A percentile compares a stretch with the other conserved stretches of the same genome.
Conservation (phyloP, 163 green algal species). For the Chlorella variabilis region DNA sequence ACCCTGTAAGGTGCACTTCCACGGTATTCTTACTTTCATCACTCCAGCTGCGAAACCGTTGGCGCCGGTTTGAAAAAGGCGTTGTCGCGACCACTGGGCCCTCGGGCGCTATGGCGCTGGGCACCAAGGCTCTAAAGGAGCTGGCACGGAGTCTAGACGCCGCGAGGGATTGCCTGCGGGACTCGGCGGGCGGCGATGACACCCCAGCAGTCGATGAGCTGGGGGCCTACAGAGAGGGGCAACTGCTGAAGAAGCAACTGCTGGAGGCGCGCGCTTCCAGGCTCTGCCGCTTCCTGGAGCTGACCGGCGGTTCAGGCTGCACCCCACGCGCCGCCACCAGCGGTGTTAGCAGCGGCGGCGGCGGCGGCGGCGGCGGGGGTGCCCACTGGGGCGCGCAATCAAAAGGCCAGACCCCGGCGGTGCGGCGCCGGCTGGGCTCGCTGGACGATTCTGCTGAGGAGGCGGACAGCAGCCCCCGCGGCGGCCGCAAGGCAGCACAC, state of each 20-base stretch:
- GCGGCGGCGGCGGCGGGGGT: too few relatives aligned
- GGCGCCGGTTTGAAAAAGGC: too few relatives aligned
- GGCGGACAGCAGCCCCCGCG: background rate
- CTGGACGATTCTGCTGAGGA: slow-evolving; percentile 23
- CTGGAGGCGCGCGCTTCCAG: background rate
- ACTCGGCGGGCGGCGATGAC: too few relatives aligned
- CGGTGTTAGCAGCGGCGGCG: too few relatives aligned
- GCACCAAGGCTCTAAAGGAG: too few relatives aligned
- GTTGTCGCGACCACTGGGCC: too few relatives aligned
- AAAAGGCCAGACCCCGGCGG: background rate
- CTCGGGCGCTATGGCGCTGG: too few relatives aligned
- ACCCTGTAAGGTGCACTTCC: too few relatives aligned
- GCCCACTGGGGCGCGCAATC: background rate
- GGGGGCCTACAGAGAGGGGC: background rate
- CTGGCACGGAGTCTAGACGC: too few relatives aligned
- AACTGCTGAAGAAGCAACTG: background rate
- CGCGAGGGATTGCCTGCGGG: too few relatives aligned
- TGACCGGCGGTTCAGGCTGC: background rate
- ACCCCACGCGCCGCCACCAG: background rate
- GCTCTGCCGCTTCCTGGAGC: background rate
- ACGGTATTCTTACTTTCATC: too few relatives aligned
- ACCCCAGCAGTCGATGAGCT: background rate
- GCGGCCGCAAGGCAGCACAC: background rate
- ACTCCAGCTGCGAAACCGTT: too few relatives aligned
- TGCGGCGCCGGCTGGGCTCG: background rate